Percentiles rank a stretch among this genome's conserved stretches.
Evolutionary conservation across 176 grass and related monocot genomes (phyloP).

Genomic region (Aegilops sharonensis): DNA sequence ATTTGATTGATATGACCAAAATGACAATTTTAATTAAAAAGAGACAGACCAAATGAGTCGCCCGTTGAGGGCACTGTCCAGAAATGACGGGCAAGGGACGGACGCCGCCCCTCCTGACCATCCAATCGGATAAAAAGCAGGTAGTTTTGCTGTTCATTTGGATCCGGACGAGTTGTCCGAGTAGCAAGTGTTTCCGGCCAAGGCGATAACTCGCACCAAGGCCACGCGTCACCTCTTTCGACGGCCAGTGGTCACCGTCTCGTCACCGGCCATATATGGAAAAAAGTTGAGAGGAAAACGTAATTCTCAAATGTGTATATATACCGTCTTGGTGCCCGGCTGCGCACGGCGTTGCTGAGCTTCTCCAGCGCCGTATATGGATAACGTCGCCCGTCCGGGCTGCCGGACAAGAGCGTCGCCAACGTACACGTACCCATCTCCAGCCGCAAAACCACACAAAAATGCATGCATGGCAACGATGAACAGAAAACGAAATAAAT

Average conservation of each 20-base stretch:
- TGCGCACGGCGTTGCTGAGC: constrained; percentile 4
- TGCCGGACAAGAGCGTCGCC: background rate
- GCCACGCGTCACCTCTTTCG: background rate
- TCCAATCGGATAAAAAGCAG: too few species aligned
- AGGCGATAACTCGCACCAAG: background rate
- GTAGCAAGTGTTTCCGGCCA: background rate
- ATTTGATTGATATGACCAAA: too few species aligned
- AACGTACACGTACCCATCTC: background rate
- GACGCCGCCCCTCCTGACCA: too few species aligned
- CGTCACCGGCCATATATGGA: background rate
- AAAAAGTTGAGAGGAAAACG: background rate
- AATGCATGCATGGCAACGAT: background rate
- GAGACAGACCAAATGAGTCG: too few species aligned
- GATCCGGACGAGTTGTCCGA: too few species aligned
- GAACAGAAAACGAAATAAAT: background rate
- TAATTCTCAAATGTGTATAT: background rate
- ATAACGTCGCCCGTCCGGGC: background rate
- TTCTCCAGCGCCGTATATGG: background rate
- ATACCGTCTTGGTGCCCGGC: background rate
- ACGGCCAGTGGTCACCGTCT: background rate
- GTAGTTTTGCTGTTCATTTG: too few species aligned
- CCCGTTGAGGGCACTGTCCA: too few species aligned
- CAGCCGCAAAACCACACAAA: background rate
- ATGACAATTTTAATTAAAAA: too few species aligned
- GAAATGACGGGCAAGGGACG: too few species aligned